phyloP scores from a whole-genome alignment of 768 basidiomycete genomes.

The Russula abietina region DNA sequence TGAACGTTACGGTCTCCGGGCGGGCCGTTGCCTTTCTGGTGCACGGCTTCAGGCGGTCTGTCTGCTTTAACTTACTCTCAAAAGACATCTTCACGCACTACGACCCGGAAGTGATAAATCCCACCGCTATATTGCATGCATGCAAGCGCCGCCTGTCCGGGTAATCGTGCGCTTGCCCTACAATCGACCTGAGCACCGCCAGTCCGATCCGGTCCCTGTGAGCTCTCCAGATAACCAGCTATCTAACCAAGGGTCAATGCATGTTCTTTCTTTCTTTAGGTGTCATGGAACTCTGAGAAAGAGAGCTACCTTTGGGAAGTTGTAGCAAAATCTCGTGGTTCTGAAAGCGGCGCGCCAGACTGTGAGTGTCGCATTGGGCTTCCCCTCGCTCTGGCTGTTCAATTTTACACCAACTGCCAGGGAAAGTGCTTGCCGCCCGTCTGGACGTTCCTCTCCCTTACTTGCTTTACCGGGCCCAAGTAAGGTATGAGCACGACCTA shows the following conservation, averaged over 20 bases:
- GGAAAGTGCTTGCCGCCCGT: constrained; percentile 78
- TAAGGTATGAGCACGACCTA: constrained; percentile 79
- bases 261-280: constrained; percentile 37
- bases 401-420: constrained; percentile 34
- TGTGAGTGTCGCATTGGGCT: constrained; percentile 45
- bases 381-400: background rate
- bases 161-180: constrained; percentile 77
- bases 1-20: too few species aligned
- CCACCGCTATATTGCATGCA: background rate
- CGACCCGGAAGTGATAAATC: background rate
- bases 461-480: constrained; percentile 76
- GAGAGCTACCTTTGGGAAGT: constrained; percentile 85
- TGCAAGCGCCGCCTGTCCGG: constrained; percentile 30
- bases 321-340: constrained; percentile 68
- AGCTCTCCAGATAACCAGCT: constrained; percentile 28
- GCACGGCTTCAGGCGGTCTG: too few species aligned
- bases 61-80: background rate
- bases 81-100: background rate
- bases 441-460: constrained; percentile 80
- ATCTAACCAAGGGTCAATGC: background rate
- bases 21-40: background rate
- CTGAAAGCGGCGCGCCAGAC: constrained; percentile 68
- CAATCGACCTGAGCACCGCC: constrained; percentile 66
- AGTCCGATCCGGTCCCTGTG: constrained; percentile 63
- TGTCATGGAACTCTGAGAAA: constrained; percentile 81